These are phyloP conservation scores for Bacidia rubella DNA, from an alignment of 495 filamentous ascomycete genomes.

Conservation along the genomic window DNA sequence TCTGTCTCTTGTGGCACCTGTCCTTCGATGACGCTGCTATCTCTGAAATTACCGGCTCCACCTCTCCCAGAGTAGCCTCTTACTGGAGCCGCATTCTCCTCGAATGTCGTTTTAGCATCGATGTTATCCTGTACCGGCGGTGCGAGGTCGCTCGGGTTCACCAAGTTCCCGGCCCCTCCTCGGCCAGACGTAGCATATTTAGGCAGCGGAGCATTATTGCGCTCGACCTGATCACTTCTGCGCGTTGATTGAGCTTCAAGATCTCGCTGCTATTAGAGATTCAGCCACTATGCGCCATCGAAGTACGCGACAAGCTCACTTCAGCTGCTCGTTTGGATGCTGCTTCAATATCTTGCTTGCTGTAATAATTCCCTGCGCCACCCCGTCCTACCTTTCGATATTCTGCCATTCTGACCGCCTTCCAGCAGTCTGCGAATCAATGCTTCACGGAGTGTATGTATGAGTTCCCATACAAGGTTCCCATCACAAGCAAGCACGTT, in stretches of 20 bases:
- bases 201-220: neutral
- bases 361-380: constrained; percentile 20
- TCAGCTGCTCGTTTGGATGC: constrained; percentile 2
- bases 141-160: constrained; percentile 1
- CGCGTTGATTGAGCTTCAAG: constrained; percentile 13
- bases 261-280: constrained; percentile 10
- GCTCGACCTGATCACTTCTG: neutral
- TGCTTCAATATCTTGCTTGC: constrained; percentile 11
- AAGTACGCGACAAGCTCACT: constrained; percentile 3
- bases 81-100: constrained; percentile 10
- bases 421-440: too few relatives aligned
- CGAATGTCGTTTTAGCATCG: constrained; percentile 6
- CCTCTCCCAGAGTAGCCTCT: constrained; percentile 15
- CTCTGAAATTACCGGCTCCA: constrained; percentile 15
- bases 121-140: constrained; percentile 2
- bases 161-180: constrained; percentile 17
- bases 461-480: too few relatives aligned
- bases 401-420: constrained; percentile 1
- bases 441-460: too few relatives aligned
- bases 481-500: too few relatives aligned
- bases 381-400: constrained; percentile 16
- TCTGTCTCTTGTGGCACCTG: neutral
- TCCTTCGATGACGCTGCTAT: neutral
- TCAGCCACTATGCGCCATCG: neutral
- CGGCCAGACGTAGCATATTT: constrained; percentile 12